Base-by-base conservation (phyloP, 768 basidiomycete species). In the Pisolithus marmoratus region DNA sequence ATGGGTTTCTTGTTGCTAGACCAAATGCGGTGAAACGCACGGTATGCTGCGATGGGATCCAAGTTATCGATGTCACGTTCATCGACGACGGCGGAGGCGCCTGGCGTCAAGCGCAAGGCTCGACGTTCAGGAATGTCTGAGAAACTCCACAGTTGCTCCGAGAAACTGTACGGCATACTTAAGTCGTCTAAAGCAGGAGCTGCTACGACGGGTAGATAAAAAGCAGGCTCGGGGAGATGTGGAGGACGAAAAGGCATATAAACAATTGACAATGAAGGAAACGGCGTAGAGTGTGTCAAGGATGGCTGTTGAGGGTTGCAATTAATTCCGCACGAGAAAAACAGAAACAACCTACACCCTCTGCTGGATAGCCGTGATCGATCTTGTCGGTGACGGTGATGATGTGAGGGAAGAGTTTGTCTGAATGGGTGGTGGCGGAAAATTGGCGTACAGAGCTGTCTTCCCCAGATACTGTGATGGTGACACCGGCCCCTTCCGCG, bases 241-340 rank as follows among this genome's bases (percentile, higher is more conserved):
- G 67, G 63, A 52, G 74, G 66, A 20, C 68, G 58, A 53, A 74
- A 74, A 46, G 87, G 87, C 43, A 87, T 67, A 66, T 81, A 86
- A 51, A 88, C 71, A 54, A 90, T 72, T 22, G 84, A 87, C 56
- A 90, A 70, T 29, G 86, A 86, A 50, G 77, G 83, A 59, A 71
- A 68, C 48, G 67, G 69, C 52, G 65, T 59, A 60, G 60, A 56
- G 48, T 63, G 62, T 65, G 72, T 72, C 54, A 64, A 60, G 61
- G 61, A 66, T 66, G 73, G 67, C 78, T 81, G 63, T 42, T 31
- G 22, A 23, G 15, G 54, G 57, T 65, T 69, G 63, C 57, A 51
- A 62, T 71, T 52, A 70, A 60, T 63, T 57, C 58, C 54, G 38
- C 31, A 47, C 42, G 46, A 42, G 56, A 37, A 54, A 55, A 55